Percentiles rank a stretch among this genome's conserved stretches.
phyloP scores from a whole-genome alignment of 1,284 basidiomycete species.

The Schizopora paradoxa region DNA sequence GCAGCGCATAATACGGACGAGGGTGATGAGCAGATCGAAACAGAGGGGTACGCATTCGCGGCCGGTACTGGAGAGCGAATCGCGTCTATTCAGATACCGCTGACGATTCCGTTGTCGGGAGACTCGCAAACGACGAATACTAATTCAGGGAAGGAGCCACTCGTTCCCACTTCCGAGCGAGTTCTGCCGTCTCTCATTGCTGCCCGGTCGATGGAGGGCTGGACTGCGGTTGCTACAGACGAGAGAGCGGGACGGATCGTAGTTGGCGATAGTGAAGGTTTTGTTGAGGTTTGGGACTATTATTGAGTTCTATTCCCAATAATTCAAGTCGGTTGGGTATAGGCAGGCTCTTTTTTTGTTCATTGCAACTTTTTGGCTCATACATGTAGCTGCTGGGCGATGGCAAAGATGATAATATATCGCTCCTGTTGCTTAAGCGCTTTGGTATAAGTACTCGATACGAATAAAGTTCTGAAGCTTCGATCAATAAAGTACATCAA shows the following conservation, averaged over 20 bases:
- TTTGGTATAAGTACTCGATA: too few species aligned
- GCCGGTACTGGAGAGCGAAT: conserved; percentile 21
- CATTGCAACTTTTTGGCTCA: too few species aligned
- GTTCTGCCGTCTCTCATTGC: conserved; percentile 39
- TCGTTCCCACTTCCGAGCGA: not conserved
- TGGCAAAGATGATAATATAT: too few species aligned
- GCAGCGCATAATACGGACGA: conserved; percentile 32
- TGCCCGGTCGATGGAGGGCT: conserved; percentile 40
- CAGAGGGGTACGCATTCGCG: conserved; percentile 50
- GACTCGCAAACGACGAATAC: not conserved
- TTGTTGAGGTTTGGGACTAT: conserved; percentile 48
- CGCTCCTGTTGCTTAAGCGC: too few species aligned
- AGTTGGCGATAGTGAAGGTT: conserved; percentile 44
- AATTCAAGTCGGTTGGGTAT: too few species aligned
- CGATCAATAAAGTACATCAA: too few species aligned
- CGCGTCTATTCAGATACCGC: conserved; percentile 5
- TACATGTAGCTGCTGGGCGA: too few species aligned
- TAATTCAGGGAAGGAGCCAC: not conserved
- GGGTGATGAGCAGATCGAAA: too few species aligned
- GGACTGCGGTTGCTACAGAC: conserved; percentile 49
- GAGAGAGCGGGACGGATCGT: conserved; percentile 58
- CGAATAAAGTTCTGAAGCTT: too few species aligned
- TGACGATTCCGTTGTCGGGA: not conserved
- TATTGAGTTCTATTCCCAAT: conserved; percentile 6
- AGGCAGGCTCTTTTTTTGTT: too few species aligned